Base-by-base conservation (phyloP, 106 monocot species). In the Dendrobium catenatum region DNA sequence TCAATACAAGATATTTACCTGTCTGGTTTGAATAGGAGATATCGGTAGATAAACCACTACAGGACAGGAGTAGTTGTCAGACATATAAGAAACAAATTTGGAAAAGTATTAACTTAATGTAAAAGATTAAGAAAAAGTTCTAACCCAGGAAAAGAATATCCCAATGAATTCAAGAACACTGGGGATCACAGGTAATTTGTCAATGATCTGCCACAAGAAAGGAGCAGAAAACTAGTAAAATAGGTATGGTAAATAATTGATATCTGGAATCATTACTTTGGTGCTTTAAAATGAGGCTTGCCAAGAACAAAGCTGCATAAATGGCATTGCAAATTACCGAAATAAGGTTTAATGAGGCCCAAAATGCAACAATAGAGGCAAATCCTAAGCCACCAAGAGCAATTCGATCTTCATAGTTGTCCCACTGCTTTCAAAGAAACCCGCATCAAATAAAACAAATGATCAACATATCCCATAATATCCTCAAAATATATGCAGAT, bases 11-110 rank as follows among this genome's bases (percentile, higher is more conserved):
- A 29, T 81, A 54, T 83, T 75, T 79, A 95, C 95, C 93, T 95
- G 79, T 91, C 95, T 68, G 96, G 93, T 84, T 96, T 93, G 85
- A 96, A 96, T 29, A 96, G 88, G 80, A 96, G 96, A 77, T 91
- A 91, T 1, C 91, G 89, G 76, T 96, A 93, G 55, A 93, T 79
- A 79, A 96, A 96, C 89, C 89, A 93, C 96, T 96, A 88, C 18
- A 87, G 80, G 70, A 77, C 75, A 82, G 44, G 51, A 13, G 51
- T 51, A 3, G 13, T 51, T 51, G 51, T 51, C 51, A 51, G 51
- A 51, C 51, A 13, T 51, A 51, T 51, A 51, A 51, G 51, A 48
- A 75, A 73, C 68, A 78, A 47, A 54, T 43, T 49, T 17, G 31
- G 31, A 41, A 22, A 86, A 47, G 41, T 24, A 68, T 13, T 42